phyloP scores from a whole-genome alignment of 192 early-diverging fungal genomes.

The Rhizophagus clarus region DNA sequence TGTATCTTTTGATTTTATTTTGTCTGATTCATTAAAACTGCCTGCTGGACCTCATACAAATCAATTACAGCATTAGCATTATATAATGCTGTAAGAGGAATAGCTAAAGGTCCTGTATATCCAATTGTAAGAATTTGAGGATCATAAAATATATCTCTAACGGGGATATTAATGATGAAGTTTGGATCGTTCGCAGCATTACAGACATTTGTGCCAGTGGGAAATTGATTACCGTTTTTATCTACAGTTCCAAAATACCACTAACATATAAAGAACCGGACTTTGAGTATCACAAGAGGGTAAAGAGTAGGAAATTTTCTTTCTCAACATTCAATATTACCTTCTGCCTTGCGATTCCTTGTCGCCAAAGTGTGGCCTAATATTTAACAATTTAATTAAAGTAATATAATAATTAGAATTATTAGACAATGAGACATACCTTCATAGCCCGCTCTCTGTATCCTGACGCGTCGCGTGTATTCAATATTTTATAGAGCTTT shows the following conservation, averaged over 20 bases:
- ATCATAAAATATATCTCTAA: conserved; percentile 28
- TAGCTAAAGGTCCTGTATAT: background rate
- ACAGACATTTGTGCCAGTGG: conserved; percentile 9
- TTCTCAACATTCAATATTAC: conserved; percentile 11
- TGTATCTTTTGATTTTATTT: too few relatives aligned
- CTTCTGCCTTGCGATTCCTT: conserved; percentile 15
- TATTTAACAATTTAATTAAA: conserved; percentile 20
- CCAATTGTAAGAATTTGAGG: conserved; percentile 5
- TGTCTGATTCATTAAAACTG: too few relatives aligned
- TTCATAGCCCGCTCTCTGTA: conserved; percentile 16
- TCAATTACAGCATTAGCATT: too few relatives aligned
- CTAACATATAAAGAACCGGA: conserved; percentile 6
- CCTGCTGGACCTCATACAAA: too few relatives aligned
- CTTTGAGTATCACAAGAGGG: background rate
- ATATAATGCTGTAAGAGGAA: too few relatives aligned
- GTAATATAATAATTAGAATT: conserved; percentile 25
- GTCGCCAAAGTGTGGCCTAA: conserved; percentile 29
- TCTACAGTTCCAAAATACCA: conserved; percentile 27
- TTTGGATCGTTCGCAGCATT: conserved; percentile 13
- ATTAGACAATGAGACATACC: conserved; percentile 17
- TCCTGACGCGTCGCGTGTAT: background rate
- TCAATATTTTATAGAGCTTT: conserved; percentile 6
- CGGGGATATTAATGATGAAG: conserved; percentile 20
- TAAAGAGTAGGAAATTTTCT: conserved; percentile 2
- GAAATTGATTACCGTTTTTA: conserved; percentile 1